These are phyloP conservation scores for rapeseed (Brassica napus) DNA, from an alignment of 345 rosid species.

Conservation along the genomic window Da-Ae NC_063443.1:1719001-1719500, in stretches of 20 bases:
- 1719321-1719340: constrained; percentile 2
- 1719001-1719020: constrained; percentile 32
- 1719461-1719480: neutral
- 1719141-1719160: neutral
- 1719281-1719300: constrained; percentile 43
- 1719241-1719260: constrained; percentile 85
- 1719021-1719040: constrained; percentile 48
- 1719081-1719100: neutral
- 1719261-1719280: constrained; percentile 89
- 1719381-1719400: constrained; percentile 8
- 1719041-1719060: too few species aligned
- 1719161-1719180: neutral
- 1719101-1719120: neutral
- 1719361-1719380: neutral
- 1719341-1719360: neutral
- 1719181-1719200: neutral
- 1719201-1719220: neutral
- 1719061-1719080: neutral
- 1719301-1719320: neutral
- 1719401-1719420: constrained; percentile 4
- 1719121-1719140: neutral
- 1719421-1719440: neutral
- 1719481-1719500: neutral
- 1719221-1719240: constrained; percentile 52
- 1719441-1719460: neutral